Evolutionary conservation across 768 basidiomycete genomes (phyloP), one percentile per base, ranked within the genome.

Genomic region (Russula virescens): DNA sequence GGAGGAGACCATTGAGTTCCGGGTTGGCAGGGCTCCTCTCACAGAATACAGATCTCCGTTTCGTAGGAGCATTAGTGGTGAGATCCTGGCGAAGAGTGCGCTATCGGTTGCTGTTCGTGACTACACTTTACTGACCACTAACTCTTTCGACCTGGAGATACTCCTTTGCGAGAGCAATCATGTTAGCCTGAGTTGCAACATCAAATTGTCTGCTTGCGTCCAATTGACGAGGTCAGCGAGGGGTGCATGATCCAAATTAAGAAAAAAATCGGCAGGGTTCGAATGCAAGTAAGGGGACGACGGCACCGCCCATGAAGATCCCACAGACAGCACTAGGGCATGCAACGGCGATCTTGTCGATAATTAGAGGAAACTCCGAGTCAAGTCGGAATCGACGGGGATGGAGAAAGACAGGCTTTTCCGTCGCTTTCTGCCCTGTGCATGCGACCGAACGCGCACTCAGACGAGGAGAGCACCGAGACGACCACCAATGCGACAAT

Each of bases 81-180:
- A 83, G 83, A 68, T 83, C 82, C 80, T 83, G 53, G 19, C 1
- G 45, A 34, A 6, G 31, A 49, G 19, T 26, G 9, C 18, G 5
- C n/a, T 14, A 21, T 18, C 48, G 19, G 21, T n/a, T 58, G 43
- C 28, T n/a, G 48, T 28, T 49, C 19, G 34, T 7, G 31, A 31
- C 5, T 31, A 21, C 55, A 21, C 9, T 49, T 21, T 40, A 26
- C 46, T 43, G 38, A 42, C 58, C 66, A 81, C 82, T 83, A 70
- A 84, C 84, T 75, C 83, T 85, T 74, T 84, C 83, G 0, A 71
- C 76, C 65, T 82, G 79, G 50, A 82, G 80, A 68, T 82, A 83
- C 68, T 81, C 78, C 11, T 75, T 65, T 18, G 83, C 83, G 50
- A 83, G 73, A 11, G 76, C 74, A 60, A 84, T 75, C 81, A 84